Percentiles rank a stretch among this genome's conserved stretches.
Evolutionary conservation across 345 rosid species (phyloP).

Genomic region (Luvunga scandens): DNA sequence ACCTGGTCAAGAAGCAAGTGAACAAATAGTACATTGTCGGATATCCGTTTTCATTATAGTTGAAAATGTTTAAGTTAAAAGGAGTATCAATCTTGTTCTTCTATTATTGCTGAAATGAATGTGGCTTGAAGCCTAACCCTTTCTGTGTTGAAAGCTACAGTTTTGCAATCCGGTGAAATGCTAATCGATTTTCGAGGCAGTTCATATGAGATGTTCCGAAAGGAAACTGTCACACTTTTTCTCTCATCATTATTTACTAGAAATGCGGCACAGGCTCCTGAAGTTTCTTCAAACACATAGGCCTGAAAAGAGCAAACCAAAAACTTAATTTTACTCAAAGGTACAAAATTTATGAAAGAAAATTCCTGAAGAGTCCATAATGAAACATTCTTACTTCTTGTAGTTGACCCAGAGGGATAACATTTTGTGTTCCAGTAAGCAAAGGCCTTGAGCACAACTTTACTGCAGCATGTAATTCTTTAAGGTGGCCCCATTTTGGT

Average conservation of each 20-base stretch:
- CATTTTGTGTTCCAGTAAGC: slow-evolving; percentile 26
- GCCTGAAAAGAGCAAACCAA: slow-evolving; percentile 13
- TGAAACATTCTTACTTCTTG: slow-evolving; percentile 34
- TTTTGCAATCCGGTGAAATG: slow-evolving; percentile 46
- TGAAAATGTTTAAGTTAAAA: neutral
- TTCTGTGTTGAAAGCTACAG: slow-evolving; percentile 30
- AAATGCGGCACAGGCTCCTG: slow-evolving; percentile 40
- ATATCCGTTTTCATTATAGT: neutral
- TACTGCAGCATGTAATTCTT: slow-evolving; percentile 42
- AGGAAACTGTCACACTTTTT: slow-evolving; percentile 11
- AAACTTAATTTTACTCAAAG: slow-evolving; percentile 11
- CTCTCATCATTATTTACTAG: slow-evolving; percentile 32
- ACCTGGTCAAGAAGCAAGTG: slow-evolving; percentile 26
- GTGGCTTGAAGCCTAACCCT: slow-evolving; percentile 13
- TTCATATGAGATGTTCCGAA: slow-evolving; percentile 26
- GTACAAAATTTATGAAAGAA: neutral
- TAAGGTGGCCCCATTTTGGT: slow-evolving; percentile 57
- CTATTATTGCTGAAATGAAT: neutral
- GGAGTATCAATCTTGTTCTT: neutral
- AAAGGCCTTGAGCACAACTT: slow-evolving; percentile 37
- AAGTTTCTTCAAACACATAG: slow-evolving; percentile 29
- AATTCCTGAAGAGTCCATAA: neutral
- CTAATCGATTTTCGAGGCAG: slow-evolving; percentile 39
- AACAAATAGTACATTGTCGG: neutral
- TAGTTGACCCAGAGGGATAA: slow-evolving; percentile 25